phyloP scores from a whole-genome alignment of 1,284 basidiomycete genomes.

The Apiotrichum mycotoxinovorans region DNA sequence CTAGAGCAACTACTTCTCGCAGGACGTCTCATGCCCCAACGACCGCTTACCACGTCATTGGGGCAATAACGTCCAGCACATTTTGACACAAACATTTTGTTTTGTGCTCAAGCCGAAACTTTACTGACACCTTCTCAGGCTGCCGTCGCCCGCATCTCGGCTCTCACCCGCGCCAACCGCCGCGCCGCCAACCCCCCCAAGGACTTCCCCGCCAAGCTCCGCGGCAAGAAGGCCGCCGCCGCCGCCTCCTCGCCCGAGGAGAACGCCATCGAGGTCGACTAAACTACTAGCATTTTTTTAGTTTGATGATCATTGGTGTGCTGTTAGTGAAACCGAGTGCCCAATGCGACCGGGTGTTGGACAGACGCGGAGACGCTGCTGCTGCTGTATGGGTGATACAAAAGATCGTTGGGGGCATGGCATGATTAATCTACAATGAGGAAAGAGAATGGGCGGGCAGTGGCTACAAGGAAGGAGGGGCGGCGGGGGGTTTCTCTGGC shows the following conservation, averaged over 20 bases:
- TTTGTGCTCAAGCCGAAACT: neutral
- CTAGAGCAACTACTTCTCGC: conserved; percentile 22
- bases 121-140: conserved; percentile 55
- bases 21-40: neutral
- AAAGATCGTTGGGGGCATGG: too few species aligned
- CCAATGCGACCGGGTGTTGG: too few species aligned
- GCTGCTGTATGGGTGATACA: too few species aligned
- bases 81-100: neutral
- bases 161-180: conserved; percentile 65
- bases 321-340: too few species aligned
- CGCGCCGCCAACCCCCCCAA: conserved; percentile 65
- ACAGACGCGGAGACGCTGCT: too few species aligned
- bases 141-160: conserved; percentile 74
- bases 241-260: conserved; percentile 54
- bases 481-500: too few species aligned
- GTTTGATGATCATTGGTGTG: neutral
- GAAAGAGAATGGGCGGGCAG: too few species aligned
- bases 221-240: conserved; percentile 77
- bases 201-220: conserved; percentile 60
- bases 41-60: neutral
- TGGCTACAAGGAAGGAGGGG: too few species aligned
- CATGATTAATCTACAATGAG: too few species aligned
- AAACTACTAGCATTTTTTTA: conserved; percentile 16
- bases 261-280: conserved; percentile 49
- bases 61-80: neutral